Percentiles rank a stretch among this genome's conserved stretches.
Conservation (phyloP, 371 early-diverging fungal genomes). For the Massospora cicadina region DNA sequence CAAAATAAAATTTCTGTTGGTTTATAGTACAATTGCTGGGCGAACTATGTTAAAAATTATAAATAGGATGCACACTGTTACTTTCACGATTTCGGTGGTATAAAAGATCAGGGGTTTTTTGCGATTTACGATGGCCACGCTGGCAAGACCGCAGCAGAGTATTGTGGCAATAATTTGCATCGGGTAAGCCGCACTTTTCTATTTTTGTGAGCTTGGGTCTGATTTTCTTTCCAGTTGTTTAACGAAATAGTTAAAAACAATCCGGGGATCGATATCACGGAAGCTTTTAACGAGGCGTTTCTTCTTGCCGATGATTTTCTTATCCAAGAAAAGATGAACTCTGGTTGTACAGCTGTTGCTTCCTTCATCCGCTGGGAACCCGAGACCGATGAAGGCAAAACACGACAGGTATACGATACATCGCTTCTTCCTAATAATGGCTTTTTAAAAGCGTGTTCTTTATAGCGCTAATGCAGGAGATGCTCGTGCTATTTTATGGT, state of each 20-base stretch:
- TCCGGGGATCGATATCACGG: slow-evolving; percentile 39
- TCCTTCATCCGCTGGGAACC: slow-evolving; percentile 47
- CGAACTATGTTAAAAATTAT: no score
- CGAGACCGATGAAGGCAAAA: slow-evolving; percentile 5
- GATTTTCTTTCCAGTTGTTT: slow-evolving; percentile 29
- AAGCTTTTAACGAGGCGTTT: slow-evolving; percentile 70
- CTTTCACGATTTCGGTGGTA: slow-evolving; percentile 57
- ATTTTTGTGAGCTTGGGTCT: not conserved
- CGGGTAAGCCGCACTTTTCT: slow-evolving; percentile 25
- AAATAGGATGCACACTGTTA: slow-evolving; percentile 79
- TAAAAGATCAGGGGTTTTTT: slow-evolving; percentile 74
- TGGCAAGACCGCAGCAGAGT: slow-evolving; percentile 86
- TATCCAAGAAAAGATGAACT: slow-evolving; percentile 43
- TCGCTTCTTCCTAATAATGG: not conserved
- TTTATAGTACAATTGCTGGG: no score
- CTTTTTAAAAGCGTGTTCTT: slow-evolving; percentile 43
- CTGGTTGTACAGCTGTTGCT: slow-evolving; percentile 88
- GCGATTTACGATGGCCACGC: slow-evolving; percentile 98
- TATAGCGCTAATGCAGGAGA: slow-evolving; percentile 95
- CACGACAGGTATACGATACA: not conserved
- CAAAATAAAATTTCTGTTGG: slow-evolving; percentile 8
- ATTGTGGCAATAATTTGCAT: slow-evolving; percentile 84
- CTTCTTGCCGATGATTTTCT: slow-evolving; percentile 62
- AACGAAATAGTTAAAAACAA: slow-evolving; percentile 25
- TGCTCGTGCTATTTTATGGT: slow-evolving; percentile 82